Percentiles rank a stretch among this genome's conserved stretches.
phyloP scores from a whole-genome alignment of 2,329 filamentous ascomycete species.

The Clathrospora elynae region DNA sequence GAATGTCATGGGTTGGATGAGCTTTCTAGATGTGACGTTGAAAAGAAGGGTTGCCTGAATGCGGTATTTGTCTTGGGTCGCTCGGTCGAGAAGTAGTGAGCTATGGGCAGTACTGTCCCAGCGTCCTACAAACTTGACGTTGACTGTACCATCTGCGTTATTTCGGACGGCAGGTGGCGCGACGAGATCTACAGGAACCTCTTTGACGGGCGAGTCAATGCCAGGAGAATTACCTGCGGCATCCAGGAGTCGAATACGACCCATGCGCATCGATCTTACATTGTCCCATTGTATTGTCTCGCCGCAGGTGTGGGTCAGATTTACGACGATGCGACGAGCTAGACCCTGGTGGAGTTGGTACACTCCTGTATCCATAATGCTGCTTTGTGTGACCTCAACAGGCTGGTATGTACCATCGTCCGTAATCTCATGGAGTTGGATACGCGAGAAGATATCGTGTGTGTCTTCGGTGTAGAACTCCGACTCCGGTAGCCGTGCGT shows the following conservation, averaged over 20 bases:
- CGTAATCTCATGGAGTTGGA: slow-evolving; percentile 89
- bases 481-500: slow-evolving; percentile 79
- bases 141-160: slow-evolving; percentile 88
- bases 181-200: slow-evolving; percentile 77
- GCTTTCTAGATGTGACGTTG: slow-evolving; percentile 81
- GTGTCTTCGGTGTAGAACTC: slow-evolving; percentile 94
- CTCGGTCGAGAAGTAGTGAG: slow-evolving; percentile 89
- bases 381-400: slow-evolving; percentile 88
- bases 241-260: slow-evolving; percentile 82
- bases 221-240: slow-evolving; percentile 83
- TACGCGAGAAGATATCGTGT: slow-evolving; percentile 85
- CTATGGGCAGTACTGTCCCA: slow-evolving; percentile 96
- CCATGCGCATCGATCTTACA: slow-evolving; percentile 75
- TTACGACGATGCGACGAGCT: slow-evolving; percentile 84
- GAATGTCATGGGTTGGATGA: slow-evolving; percentile 89
- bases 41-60: slow-evolving; percentile 87
- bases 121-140: slow-evolving; percentile 84
- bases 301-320: slow-evolving; percentile 88
- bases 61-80: slow-evolving; percentile 88
- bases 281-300: slow-evolving; percentile 89
- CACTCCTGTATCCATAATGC: slow-evolving; percentile 81
- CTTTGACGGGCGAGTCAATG: slow-evolving; percentile 70
- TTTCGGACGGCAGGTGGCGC: slow-evolving; percentile 78
- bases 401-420: slow-evolving; percentile 90
- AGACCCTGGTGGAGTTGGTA: slow-evolving; percentile 96